Evolutionary conservation across 1,284 basidiomycete genomes (phyloP), one percentile per base, ranked within the genome.

Genomic region (Boletus coffeatus): DNA sequence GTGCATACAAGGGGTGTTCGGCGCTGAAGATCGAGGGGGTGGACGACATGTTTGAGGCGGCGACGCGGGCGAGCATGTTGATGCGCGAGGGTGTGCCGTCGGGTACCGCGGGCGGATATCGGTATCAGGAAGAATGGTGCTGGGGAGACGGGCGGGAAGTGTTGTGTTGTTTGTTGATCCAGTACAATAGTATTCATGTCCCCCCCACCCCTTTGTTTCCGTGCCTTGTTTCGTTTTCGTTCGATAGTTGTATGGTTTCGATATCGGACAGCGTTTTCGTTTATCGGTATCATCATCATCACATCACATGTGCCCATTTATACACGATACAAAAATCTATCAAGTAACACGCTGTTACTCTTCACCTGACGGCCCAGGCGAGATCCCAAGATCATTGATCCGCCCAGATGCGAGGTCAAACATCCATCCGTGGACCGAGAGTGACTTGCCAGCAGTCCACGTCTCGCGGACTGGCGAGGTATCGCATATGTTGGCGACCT

Each of bases 331-430:
- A 41, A 4, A 41, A 16, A 41, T 3, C 14, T 48, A 48, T 21
- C 10, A 21, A 50, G 29, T 29, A 5, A 29, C 46, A 48, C 10
- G 9, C 8, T 11, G 50, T 52, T 5, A 29, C 25, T 32, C 14
- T n/a, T 32, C 2, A 13, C 14, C 52, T 5, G 52, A 16, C 29
- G 53, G 64, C 0, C 69, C 71, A 5, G 73, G 76, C 9, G 81
- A 79, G 58, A 92, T 74, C 21, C 80, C 81, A 62, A 96, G 77
- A 70, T 96, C 93, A 68, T 79, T 79, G 74, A 96, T 76, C 60
- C 77, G 78, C 9, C 93, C 94, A 10, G 80, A 83, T 59, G 79
- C 83, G 62, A 95, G 74, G 61, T 93, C 86, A 74, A 93, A 95
- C 48, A 95, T 83, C 89, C 90, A 93, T 2, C 56, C 56, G n/a